A percentile compares a stretch with the other conserved stretches of the same genome.
These are phyloP conservation scores for Garcia nutans DNA, from an alignment of 345 rosid species.

Conservation along the genomic window DNA sequence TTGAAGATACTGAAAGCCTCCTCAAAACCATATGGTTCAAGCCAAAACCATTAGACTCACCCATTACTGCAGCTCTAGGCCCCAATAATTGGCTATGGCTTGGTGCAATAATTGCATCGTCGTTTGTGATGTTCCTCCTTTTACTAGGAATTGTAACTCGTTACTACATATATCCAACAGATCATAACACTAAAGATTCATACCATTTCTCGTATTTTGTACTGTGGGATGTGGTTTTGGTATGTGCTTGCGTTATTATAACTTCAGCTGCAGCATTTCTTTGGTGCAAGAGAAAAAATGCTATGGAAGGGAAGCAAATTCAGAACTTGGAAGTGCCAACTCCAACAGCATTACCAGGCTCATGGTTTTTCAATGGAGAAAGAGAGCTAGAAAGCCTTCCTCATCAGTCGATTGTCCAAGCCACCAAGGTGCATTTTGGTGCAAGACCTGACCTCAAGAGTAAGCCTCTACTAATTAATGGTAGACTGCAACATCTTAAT, in stretches of 20 bases:
- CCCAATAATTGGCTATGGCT: constrained; percentile 30
- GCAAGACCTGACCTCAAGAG: constrained; percentile 32
- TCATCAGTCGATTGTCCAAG: constrained; percentile 12
- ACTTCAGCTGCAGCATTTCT: constrained; percentile 8
- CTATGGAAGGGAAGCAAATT: constrained; percentile 4
- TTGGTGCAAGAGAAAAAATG: constrained; percentile 7
- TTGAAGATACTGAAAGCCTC: not conserved
- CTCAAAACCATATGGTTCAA: constrained; percentile 23
- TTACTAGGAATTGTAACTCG: constrained; percentile 14
- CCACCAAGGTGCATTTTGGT: constrained; percentile 23
- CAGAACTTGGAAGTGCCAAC: constrained; percentile 18
- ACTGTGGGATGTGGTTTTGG: constrained; percentile 20
- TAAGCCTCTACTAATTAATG: constrained; percentile 2
- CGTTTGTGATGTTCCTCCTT: constrained; percentile 22
- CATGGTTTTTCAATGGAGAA: not conserved
- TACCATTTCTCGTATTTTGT: constrained; percentile 23
- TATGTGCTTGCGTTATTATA: constrained; percentile 8
- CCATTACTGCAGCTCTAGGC: constrained; percentile 14
- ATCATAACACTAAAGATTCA: not conserved
- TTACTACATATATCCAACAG: constrained; percentile 24
- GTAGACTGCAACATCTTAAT: not conserved
- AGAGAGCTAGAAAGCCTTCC: constrained; percentile 26
- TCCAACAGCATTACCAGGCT: constrained; percentile 12
- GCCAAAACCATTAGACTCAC: constrained; percentile 21
- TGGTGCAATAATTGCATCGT: constrained; percentile 18